Base-by-base conservation (phyloP, 2,329 filamentous ascomycete genomes). In the Plenodomus tracheiphilus region DNA sequence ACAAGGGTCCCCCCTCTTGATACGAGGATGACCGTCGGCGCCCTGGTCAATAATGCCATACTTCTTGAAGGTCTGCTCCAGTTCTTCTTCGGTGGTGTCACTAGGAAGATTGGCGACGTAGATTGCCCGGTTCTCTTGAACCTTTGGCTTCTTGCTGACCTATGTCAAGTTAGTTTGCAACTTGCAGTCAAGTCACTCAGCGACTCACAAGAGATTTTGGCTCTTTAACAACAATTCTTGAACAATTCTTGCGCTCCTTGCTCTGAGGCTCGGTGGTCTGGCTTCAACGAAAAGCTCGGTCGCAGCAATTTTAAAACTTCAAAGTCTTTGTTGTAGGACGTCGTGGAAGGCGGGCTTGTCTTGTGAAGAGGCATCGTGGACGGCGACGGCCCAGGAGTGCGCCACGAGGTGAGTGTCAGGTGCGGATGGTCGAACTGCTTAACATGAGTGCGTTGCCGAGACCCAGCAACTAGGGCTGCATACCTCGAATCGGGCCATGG, bases 21-120 rank as follows among this genome's bases (percentile, higher is more conserved):
- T 93, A 32, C 94, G 87, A 38, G 91, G 90, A 39, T 85, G 83
- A 47, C 90, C 89, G 64, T 86, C 91, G 66, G 97, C 92, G 57
- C 96, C 92, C 73, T 96, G 89, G 73, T 97, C 92, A 41, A 93
- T 91, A 56, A 99, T 92, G 59, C 97, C 88, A 65, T 84, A 95
- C 70, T 90, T 93, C 41, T 86, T 90, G 76, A 99, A 99, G 22
- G 89, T 79, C 19, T 91, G 83, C 59, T 88, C 82, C 15, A 99
- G 85, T 75, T 99, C 94, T 22, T 88, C 84, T 36, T 87, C 78
- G 0, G 87, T 89, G 38, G 85, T 87, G 70, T 97, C 90, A 34
- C 79, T 74, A 0, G 94, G 95, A 3, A 99, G 82, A 11, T 89
- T 90, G 4, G 91, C 96, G 40, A 97, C 88, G 75, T 93, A 99